Base-by-base conservation (phyloP, 257 asterid genomes). In the Primulina huaijiensis region DNA sequence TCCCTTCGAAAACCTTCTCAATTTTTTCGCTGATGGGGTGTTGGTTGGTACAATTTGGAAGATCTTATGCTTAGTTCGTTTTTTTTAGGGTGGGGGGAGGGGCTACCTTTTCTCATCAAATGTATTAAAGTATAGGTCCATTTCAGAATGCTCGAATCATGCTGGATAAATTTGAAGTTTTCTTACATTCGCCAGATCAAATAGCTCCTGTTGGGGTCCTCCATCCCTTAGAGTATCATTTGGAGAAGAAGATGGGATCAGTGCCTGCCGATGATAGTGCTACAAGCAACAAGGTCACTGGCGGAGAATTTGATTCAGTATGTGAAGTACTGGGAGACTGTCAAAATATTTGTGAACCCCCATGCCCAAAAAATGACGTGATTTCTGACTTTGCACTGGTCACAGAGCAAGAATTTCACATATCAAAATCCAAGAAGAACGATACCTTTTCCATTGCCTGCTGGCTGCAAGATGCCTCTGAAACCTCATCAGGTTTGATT, bases 171-270 rank as follows among this genome's bases (percentile, higher is more conserved):
- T 93, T 68, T 86, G 77, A 90, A 82, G 87, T 86, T 74, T 72
- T 90, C 78, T 80, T 87, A 69, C 96, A 87, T 81, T 93, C 99
- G 70, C 62, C 96, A 69, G 97, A 84, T 80, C 78, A 89, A 83
- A 93, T 93, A 80, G 95, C 95, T 78, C 91, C 97, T 56, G 96
- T 90, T 65, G 99, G 96, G 76, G 86, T 93, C 79, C 92, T 93
- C 75, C 99, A 90, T 77, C 96, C 99, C 59, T 57, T 89, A 79
- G 92, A 87, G 76, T 90, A 86, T 79, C 99, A 89, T 83, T 79
- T 93, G 82, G 97, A 89, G 80, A 81, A 53, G 72, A 93, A 90
- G 80, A 62, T 37, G 64, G 81, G 56, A 37, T 75, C 75, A 58
- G 74, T 64, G 38, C 75, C 90, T 69, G 73, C 71, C 37, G 72